Conservation (phyloP, 768 basidiomycete genomes). For the Amanita phalloides region DNA sequence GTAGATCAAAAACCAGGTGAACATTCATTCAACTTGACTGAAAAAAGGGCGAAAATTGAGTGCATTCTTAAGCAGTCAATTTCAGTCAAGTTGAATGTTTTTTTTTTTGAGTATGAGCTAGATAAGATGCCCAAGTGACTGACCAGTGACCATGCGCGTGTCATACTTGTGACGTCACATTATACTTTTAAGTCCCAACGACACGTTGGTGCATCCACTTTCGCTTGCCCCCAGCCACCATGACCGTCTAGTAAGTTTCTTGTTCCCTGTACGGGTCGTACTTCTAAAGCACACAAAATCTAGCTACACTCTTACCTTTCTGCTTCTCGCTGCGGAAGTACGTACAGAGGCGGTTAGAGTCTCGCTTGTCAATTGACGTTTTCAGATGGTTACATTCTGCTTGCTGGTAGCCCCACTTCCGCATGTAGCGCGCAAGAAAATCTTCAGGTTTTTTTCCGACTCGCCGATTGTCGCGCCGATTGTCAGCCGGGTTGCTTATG, state of each 20-base stretch:
- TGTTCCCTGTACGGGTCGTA: background rate
- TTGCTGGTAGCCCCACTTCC: constrained; percentile 81
- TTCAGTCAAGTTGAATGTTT: no score
- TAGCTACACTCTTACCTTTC: constrained; percentile 73
- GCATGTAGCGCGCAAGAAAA: constrained; percentile 52
- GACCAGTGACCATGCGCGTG: no score
- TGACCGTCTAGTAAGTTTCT: constrained; percentile 36
- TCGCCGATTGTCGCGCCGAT: constrained; percentile 57
- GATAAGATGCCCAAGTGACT: no score
- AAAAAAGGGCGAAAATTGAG: no score
- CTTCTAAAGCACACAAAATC: constrained; percentile 12
- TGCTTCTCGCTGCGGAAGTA: constrained; percentile 71
- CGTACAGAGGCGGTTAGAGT: constrained; percentile 1
- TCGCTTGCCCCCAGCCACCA: constrained; percentile 12
- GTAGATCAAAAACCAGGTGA: no score
- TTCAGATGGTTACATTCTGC: constrained; percentile 75
- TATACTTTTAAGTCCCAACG: background rate
- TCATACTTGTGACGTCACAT: constrained; percentile 11
- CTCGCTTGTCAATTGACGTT: background rate
- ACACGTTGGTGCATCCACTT: background rate
- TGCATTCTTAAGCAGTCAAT: no score
- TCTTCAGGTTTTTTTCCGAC: constrained; percentile 66
- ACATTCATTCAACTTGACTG: no score
- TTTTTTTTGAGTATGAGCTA: no score
- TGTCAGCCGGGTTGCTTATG: constrained; percentile 83